phyloP scores from a whole-genome alignment of 2,329 filamentous ascomycete species.

The Esteya vermicola region DNA sequence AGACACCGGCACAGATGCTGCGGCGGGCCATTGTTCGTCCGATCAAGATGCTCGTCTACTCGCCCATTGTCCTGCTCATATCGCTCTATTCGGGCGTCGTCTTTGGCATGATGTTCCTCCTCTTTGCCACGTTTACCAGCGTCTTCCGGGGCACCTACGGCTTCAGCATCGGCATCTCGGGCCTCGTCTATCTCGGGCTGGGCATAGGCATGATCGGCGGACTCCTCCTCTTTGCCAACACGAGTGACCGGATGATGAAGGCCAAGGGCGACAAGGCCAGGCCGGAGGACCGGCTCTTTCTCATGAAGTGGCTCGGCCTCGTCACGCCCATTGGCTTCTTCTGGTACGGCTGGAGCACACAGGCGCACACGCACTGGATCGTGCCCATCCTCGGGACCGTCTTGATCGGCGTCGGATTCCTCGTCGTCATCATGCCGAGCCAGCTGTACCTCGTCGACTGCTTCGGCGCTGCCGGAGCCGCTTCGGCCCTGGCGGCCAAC shows the following conservation, averaged over 20 bases:
- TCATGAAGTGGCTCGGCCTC: slow-evolving; percentile 33
- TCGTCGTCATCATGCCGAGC: slow-evolving; percentile 6
- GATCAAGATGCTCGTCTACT: slow-evolving; percentile 37
- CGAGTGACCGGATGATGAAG: slow-evolving; percentile 44
- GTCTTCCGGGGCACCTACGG: slow-evolving; percentile 35
- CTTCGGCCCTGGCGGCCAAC: slow-evolving; percentile 42
- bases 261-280: slow-evolving; percentile 38
- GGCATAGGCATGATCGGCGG: slow-evolving; percentile 29
- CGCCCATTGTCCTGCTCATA: slow-evolving; percentile 34
- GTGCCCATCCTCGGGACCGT: slow-evolving; percentile 34
- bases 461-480: slow-evolving; percentile 33
- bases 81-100: slow-evolving; percentile 37
- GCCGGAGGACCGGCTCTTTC: slow-evolving; percentile 43
- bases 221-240: slow-evolving; percentile 31
- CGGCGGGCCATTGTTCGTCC: slow-evolving; percentile 16
- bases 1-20: slow-evolving; percentile 1
- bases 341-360: slow-evolving; percentile 35
- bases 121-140: slow-evolving; percentile 38
- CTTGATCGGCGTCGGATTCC: slow-evolving; percentile 21
- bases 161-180: slow-evolving; percentile 28
- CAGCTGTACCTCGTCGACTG: slow-evolving; percentile 40
- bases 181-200: slow-evolving; percentile 39
- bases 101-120: slow-evolving; percentile 40
- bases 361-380: slow-evolving; percentile 34
- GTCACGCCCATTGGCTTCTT: slow-evolving; percentile 28